Base-by-base conservation (phyloP, 805 yeast species). In the Candida ficus region DNA sequence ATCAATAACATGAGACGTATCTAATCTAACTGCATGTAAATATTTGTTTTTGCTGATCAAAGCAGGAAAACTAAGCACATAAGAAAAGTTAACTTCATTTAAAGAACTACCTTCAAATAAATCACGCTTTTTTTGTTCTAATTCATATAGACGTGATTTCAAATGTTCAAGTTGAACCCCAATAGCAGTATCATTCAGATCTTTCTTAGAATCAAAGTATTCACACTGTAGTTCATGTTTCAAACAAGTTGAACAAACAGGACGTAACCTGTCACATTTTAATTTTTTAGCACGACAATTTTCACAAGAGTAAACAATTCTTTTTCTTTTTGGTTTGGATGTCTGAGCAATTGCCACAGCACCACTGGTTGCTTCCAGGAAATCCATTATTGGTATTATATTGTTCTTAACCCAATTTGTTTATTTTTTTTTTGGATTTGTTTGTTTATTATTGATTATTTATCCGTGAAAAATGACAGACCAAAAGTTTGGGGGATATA, bases 281-380 rank as follows among this genome's bases (percentile, higher is more conserved):
- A 43, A 32, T 32, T 43, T 43, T 23, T 36, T 43, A 5, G 29
- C 17, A 12, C 46, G 46, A 12, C 46, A 43, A 18, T 39, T 36
- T 17, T 39, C 43, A 12, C 46, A 43, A 5, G 46, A 43, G 30
- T 43, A 43, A 5, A 43, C 41, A 1, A 37, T 29, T 29, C 46
- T 34, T 12, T 35, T 37, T 21, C 46, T 35, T 26, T 35, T 38
- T 7, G 18, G 22, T n/a, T 30, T 37, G 3, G 12, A 12, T 7
- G 9, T 7, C 9, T 18, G 23, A 21, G 23, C 9, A 21, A 7
- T 9, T 6, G 9, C 8, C 23, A 21, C 9, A n/a, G n/a, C n/a
- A n/a, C n/a, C n/a, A n/a, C n/a, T n/a, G n/a, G n/a, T n/a, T n/a
- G n/a, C n/a, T n/a, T n/a, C n/a, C n/a, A n/a, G n/a, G n/a, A n/a